Conservation (phyloP, 1,284 basidiomycete genomes). For the Ceratobasidium sp. region DNA sequence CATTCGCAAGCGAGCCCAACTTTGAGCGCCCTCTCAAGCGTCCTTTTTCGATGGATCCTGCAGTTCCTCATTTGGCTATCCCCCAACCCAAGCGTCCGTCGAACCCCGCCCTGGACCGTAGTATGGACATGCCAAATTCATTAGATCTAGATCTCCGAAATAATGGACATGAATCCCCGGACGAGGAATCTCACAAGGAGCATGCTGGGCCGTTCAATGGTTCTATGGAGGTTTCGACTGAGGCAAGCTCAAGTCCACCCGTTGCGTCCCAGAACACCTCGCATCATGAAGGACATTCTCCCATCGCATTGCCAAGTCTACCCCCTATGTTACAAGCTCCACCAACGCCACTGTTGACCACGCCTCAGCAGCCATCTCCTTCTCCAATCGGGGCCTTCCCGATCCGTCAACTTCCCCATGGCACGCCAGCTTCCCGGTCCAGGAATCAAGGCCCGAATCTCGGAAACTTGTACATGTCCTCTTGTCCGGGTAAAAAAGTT, state of each 20-base stretch:
- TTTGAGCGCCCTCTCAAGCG: conserved; percentile 18
- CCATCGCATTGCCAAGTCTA: conserved; percentile 21
- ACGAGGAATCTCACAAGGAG: neutral
- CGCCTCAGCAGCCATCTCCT: conserved; percentile 40
- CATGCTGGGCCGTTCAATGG: neutral
- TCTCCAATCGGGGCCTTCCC: conserved; percentile 26
- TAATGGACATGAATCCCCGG: neutral
- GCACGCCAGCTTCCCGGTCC: neutral
- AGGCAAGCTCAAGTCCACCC: neutral
- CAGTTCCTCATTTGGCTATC: neutral
- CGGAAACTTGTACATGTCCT: conserved; percentile 91
- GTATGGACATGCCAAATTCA: neutral
- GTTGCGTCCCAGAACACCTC: conserved; percentile 7
- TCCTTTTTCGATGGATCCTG: conserved; percentile 14
- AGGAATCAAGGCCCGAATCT: conserved; percentile 48
- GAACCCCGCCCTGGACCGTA: neutral
- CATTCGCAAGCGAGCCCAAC: neutral
- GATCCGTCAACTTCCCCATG: neutral
- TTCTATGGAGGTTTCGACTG: neutral
- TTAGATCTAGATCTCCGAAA: conserved; percentile 16
- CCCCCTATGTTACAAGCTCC: neutral
- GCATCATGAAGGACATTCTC: neutral
- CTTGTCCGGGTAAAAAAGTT: conserved; percentile 97
- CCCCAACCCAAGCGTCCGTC: neutral
- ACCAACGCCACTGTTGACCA: neutral